Evolutionary conservation across 2,329 filamentous ascomycete species (phyloP).

Genomic region (Juglanconis oblonga): DNA sequence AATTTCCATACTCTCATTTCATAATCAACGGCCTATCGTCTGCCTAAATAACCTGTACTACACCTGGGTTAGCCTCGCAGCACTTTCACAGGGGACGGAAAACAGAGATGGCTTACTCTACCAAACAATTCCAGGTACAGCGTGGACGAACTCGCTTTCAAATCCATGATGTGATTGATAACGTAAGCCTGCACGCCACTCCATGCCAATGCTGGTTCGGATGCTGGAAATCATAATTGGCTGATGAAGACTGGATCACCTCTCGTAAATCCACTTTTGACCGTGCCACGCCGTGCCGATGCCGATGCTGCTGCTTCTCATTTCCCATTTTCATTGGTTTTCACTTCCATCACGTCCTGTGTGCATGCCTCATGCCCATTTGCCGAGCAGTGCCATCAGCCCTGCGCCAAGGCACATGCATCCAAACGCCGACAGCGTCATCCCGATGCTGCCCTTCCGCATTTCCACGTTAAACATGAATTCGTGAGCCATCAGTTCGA

Average conservation of each 20-base stretch:
- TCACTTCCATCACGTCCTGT: background rate
- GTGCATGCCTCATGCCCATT: conserved; percentile 39
- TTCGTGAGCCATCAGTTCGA: conserved; percentile 47
- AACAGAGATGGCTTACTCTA: conserved; percentile 6
- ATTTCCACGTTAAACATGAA: conserved; percentile 43
- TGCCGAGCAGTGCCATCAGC: conserved; percentile 48
- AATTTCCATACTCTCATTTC: conserved; percentile 14
- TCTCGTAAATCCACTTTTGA: background rate
- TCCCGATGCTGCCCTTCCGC: conserved; percentile 35
- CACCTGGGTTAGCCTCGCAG: conserved; percentile 11
- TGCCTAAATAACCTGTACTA: background rate
- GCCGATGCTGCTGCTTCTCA: background rate
- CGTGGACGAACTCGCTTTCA: background rate
- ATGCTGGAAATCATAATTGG: too few species aligned
- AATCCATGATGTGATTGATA: background rate
- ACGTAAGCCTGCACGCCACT: background rate
- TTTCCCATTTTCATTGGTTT: background rate
- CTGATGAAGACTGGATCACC: too few species aligned
- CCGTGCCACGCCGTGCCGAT: background rate
- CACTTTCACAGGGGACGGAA: background rate
- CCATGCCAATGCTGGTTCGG: background rate
- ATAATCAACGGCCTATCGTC: conserved; percentile 10
- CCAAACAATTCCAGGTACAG: background rate
- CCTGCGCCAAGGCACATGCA: conserved; percentile 39
- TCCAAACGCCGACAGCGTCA: conserved; percentile 33